Percentiles rank a stretch among this genome's conserved stretches.
phyloP scores from a whole-genome alignment of 768 basidiomycete species.

The Xerocomellus intermedius region DNA sequence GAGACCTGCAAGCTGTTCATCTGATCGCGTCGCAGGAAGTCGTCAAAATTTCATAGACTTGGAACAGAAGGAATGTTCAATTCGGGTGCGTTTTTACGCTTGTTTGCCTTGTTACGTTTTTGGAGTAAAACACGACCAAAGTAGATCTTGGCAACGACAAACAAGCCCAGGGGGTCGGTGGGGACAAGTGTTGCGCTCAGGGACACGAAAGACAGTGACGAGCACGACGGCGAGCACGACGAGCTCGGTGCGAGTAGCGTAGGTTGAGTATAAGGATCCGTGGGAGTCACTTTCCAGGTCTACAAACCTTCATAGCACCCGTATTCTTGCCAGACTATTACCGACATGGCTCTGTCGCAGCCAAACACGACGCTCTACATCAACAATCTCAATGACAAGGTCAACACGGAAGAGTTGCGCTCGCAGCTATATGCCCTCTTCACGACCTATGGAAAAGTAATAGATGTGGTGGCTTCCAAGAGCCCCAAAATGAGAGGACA shows the following conservation, averaged over 20 bases:
- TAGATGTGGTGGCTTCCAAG: constrained; percentile 92
- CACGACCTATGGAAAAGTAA: constrained; percentile 87
- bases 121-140: constrained; percentile 28
- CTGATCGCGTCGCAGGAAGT: constrained; percentile 24
- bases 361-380: constrained; percentile 90
- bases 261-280: background rate
- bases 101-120: constrained; percentile 35
- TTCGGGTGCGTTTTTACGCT: constrained; percentile 25
- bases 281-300: constrained; percentile 26
- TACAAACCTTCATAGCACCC: background rate
- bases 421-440: constrained; percentile 84
- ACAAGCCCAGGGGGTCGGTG: background rate
- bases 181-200: background rate
- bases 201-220: constrained; percentile 5
- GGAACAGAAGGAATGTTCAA: constrained; percentile 13
- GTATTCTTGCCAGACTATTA: background rate
- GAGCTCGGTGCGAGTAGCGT: background rate
- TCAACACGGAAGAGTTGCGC: constrained; percentile 88
- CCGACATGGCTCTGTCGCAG: constrained; percentile 50
- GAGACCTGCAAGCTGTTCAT: constrained; percentile 39
- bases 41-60: constrained; percentile 38
- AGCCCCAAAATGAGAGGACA: constrained; percentile 85
- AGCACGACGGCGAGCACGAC: constrained; percentile 3
- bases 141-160: constrained; percentile 5
- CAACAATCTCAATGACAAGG: constrained; percentile 90